A percentile compares a stretch with the other conserved stretches of the same genome.
Conservation (phyloP, 306 rosid species). For the Fragaria nilgerrensis region DNA sequence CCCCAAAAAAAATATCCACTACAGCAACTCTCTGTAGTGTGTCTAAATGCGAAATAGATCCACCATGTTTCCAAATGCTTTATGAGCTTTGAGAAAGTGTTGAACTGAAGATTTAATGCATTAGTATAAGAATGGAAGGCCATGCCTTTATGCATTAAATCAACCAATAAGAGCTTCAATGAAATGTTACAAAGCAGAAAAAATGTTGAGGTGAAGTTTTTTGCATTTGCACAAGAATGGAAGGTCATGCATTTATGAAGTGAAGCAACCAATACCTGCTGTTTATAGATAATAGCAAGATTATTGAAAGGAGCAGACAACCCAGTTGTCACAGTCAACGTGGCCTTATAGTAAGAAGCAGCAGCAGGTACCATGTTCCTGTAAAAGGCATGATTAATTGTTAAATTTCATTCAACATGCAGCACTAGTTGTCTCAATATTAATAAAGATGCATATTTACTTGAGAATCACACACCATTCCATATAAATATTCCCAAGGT, state of each 20-base stretch:
- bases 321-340: constrained; percentile 88
- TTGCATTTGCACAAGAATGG: neutral
- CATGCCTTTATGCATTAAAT: neutral
- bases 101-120: neutral
- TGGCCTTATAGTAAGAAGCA: constrained; percentile 91
- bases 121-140: neutral
- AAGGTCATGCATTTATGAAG: neutral
- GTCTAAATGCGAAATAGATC: neutral
- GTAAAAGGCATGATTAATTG: constrained; percentile 2
- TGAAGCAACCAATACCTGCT: constrained; percentile 52
- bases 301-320: constrained; percentile 94
- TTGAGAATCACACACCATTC: constrained; percentile 62
- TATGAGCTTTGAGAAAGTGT: neutral
- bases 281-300: constrained; percentile 92
- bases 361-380: constrained; percentile 98
- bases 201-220: neutral
- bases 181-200: neutral
- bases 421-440: neutral
- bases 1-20: neutral
- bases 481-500: constrained; percentile 97
- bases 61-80: neutral
- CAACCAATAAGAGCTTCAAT: neutral
- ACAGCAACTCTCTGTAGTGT: neutral
- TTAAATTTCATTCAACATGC: neutral
- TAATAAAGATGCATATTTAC: constrained; percentile 1